Evolutionary conservation across 177 flowering plant species (phyloP), one percentile per base, ranked within the genome.

Genomic region (Vitis hybrid): DNA sequence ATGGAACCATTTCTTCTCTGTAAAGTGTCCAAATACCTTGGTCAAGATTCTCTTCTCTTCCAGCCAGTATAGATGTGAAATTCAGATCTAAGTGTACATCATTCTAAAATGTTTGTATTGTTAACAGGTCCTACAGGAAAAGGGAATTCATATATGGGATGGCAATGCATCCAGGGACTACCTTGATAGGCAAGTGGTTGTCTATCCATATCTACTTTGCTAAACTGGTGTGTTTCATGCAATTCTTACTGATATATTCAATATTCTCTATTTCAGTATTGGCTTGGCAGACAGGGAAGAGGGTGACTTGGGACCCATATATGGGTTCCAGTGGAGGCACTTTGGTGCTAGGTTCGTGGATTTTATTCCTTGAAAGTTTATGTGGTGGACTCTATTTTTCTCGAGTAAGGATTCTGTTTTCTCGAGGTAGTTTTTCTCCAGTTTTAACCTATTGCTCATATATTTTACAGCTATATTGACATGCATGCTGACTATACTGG

Each of bases 401-500:
- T 52, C 46, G 12, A 11, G 24, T 6, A 27, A 13, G 56, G 60
- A 46, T 61, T 60, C 55, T 13, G 48, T 24, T 24, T 24, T 24
- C 40, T 4, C n/a, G 0, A 55, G 1, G 4, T 3, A 52, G 55
- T 40, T 64, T 66, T 48, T 52, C 1, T 2, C 0, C 7, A 35
- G 46, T 35, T 35, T 56, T 56, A 60, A 30, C 52, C 35, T 30
- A 27, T 64, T 5, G 18, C 1, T 66, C 40, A 69, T 68, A 2
- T 40, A 24, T 79, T 54, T 75, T 63, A 56, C 82, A 95, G 99
- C 72, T 95, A 95, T 69, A 90, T 87, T 32, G 65, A 88, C 73
- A 93, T 90, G 99, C 98, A 93, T 86, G 97, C 91, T 75, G 97
- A 95, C 79, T 90, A 95, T 76, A 81, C 87, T 65, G 98, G 99